Evolutionary conservation across 139 green algal genomes (phyloP).

Genomic region (Chlorella sp.): DNA sequence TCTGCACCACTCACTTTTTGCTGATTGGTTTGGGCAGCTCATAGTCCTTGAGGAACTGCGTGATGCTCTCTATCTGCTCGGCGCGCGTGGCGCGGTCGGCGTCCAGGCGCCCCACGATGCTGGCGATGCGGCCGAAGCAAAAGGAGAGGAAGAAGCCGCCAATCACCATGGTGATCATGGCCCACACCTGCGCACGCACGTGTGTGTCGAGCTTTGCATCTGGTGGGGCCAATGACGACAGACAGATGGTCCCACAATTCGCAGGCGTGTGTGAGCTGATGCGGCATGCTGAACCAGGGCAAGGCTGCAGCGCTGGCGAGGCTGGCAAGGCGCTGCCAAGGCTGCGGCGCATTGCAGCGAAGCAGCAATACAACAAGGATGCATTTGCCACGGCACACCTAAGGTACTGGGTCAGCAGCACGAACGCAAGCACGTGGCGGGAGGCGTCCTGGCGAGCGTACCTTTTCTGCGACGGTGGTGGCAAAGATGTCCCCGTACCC

Average conservation of each 20-base stretch:
- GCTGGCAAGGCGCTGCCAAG: background rate
- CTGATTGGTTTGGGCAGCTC: slow-evolving; percentile 33
- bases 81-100: slow-evolving; percentile 24
- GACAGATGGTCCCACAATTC: too few species aligned
- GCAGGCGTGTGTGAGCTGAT: background rate
- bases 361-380: background rate
- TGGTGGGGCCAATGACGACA: too few species aligned
- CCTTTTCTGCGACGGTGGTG: slow-evolving; percentile 26
- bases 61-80: slow-evolving; percentile 42
- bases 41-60: slow-evolving; percentile 42
- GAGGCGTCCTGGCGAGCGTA: too few species aligned
- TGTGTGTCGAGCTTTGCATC: too few species aligned
- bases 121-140: slow-evolving; percentile 43
- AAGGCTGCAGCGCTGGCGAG: too few species aligned
- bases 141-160: slow-evolving; percentile 54
- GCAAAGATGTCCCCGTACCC: slow-evolving; percentile 45
- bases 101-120: slow-evolving; percentile 27
- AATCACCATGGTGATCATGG: slow-evolving; percentile 47
- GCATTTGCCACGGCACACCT: too few species aligned
- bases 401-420: too few species aligned
- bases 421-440: too few species aligned
- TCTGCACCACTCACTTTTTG: slow-evolving; percentile 36
- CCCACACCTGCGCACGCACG: slow-evolving; percentile 37
- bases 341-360: background rate
- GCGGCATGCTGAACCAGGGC: background rate